A percentile compares a stretch with the other conserved stretches of the same genome.
These are phyloP conservation scores for Pisolithus tinctorius DNA, from an alignment of 768 basidiomycete species.

Conservation along the genomic window DNA sequence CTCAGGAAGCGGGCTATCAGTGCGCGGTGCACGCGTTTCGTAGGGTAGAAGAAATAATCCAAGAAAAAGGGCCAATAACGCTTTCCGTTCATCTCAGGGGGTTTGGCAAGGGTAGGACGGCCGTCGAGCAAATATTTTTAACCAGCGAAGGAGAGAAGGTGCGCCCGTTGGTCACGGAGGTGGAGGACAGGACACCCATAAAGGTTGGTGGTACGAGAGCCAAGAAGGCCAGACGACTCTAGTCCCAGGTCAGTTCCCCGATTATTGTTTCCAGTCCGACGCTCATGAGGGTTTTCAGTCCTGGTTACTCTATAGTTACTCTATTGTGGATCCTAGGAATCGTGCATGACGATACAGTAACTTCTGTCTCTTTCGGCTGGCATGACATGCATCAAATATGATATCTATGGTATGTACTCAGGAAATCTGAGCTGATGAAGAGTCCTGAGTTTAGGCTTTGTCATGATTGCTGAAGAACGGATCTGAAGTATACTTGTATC, in stretches of 20 bases:
- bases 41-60: conserved; percentile 41
- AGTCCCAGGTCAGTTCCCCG: conserved; percentile 22
- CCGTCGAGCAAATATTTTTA: conserved; percentile 68
- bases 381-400: background rate
- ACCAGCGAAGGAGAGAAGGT: conserved; percentile 69
- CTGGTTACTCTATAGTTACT: background rate
- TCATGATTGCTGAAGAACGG: conserved; percentile 29
- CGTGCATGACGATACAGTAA: too few species aligned
- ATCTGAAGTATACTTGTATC: conserved; percentile 51
- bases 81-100: conserved; percentile 76
- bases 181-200: conserved; percentile 84
- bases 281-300: background rate
- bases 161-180: conserved; percentile 45
- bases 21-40: conserved; percentile 71
- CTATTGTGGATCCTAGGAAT: too few species aligned
- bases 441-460: background rate
- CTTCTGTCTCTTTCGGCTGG: too few species aligned
- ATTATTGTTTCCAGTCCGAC: background rate
- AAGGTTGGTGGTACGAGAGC: conserved; percentile 91
- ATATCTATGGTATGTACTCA: background rate
- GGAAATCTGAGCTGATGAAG: too few species aligned
- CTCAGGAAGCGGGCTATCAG: conserved; percentile 90
- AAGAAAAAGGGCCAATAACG: conserved; percentile 32
- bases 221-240: conserved; percentile 76
- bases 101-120: conserved; percentile 83